Conservation (phyloP, 345 rosid species). For the Nasturtium officinale region DNA sequence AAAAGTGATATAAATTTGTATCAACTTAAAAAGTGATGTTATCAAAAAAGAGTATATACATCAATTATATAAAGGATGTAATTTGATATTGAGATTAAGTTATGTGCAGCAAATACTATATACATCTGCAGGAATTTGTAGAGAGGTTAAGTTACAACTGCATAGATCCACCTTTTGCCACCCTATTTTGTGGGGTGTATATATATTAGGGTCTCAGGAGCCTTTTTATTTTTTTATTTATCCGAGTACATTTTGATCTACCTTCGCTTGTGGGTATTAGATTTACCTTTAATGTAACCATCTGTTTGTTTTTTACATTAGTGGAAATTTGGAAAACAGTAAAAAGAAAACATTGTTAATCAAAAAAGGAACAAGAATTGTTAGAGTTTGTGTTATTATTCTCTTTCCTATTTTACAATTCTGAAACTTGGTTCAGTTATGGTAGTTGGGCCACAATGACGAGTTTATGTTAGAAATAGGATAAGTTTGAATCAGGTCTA, state of each 20-base stretch:
- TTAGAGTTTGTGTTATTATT: neutral
- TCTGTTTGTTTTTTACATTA: slow-evolving; percentile 6
- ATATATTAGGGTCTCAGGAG: slow-evolving; percentile 20
- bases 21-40: too few species aligned
- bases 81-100: slow-evolving; percentile 23
- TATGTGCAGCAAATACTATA: too few species aligned
- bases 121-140: neutral
- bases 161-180: slow-evolving; percentile 20
- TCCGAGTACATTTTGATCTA: slow-evolving; percentile 12
- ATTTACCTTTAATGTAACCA: slow-evolving; percentile 15
- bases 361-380: neutral
- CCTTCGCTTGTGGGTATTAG: neutral
- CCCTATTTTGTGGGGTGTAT: slow-evolving; percentile 20
- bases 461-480: neutral
- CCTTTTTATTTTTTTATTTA: neutral
- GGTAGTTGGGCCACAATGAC: neutral
- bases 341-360: slow-evolving; percentile 6
- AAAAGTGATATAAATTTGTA: too few species aligned
- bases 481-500: neutral
- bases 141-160: slow-evolving; percentile 18
- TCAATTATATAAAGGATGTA: too few species aligned
- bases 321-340: slow-evolving; percentile 1
- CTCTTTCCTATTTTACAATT: neutral
- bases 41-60: too few species aligned
- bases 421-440: neutral